These are phyloP conservation scores for Medicago lupulina DNA, from an alignment of 306 rosid genomes.

Conservation along the genomic window DNA sequence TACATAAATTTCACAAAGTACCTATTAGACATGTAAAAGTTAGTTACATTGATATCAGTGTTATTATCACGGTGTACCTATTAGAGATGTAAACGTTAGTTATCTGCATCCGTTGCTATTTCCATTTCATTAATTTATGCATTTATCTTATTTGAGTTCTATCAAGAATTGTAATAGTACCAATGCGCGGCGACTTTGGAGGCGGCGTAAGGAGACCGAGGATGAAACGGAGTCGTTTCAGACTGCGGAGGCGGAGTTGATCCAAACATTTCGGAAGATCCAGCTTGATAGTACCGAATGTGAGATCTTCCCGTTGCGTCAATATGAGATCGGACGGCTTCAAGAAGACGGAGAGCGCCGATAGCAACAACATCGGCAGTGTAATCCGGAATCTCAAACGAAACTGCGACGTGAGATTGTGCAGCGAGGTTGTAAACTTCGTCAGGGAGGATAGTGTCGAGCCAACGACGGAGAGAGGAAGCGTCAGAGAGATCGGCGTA, in stretches of 20 bases:
- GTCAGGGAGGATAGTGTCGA: constrained; percentile 85
- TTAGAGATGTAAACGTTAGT: too few species aligned
- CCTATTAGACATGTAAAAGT: too few species aligned
- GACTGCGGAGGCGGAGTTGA: constrained; percentile 92
- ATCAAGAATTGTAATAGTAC: constrained; percentile 38
- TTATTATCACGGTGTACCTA: too few species aligned
- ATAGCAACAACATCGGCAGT: constrained; percentile 98
- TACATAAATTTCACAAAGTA: too few species aligned
- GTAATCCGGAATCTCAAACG: constrained; percentile 98
- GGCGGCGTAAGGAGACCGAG: constrained; percentile 95
- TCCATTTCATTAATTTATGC: too few species aligned
- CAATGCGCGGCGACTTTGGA: constrained; percentile 98
- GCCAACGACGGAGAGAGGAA: constrained; percentile 99
- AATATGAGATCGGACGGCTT: constrained; percentile 93
- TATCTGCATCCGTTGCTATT: too few species aligned
- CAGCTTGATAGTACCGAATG: constrained; percentile 91
- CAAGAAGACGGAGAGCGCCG: constrained; percentile 89
- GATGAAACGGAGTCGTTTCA: constrained; percentile 88
- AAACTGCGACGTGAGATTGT: constrained; percentile 97
- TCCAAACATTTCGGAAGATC: constrained; percentile 96
- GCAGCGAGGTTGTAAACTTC: constrained; percentile 99
- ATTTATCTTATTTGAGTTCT: too few species aligned
- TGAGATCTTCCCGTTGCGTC: constrained; percentile 68
- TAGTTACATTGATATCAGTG: too few species aligned
- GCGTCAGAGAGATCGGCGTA: constrained; percentile 97